Conservation (phyloP, 139 green algal species). For the Trebouxia sp. region DNA sequence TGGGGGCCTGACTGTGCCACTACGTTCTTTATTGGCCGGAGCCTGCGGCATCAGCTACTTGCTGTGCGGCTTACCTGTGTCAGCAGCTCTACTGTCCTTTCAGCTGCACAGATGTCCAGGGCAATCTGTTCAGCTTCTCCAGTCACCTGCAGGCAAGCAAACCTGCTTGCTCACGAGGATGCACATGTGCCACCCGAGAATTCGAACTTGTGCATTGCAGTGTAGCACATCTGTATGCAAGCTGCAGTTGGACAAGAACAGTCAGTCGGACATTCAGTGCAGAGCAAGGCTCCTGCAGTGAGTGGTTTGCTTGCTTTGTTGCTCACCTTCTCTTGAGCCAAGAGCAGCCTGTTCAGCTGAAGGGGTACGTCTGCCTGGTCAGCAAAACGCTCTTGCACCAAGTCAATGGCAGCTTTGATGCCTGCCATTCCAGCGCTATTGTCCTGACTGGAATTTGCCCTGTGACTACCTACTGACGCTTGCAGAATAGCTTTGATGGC, state of each 20-base stretch:
- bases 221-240: no score
- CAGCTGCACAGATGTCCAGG: constrained; percentile 18
- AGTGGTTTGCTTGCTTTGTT: no score
- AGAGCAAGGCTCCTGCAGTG: no score
- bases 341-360: not conserved
- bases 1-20: no score
- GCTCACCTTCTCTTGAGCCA: not conserved
- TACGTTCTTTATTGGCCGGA: no score
- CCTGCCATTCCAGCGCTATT: not conserved
- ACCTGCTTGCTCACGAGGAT: no score
- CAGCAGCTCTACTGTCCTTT: not conserved
- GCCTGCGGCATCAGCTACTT: no score
- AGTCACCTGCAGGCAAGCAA: not conserved
- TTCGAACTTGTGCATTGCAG: no score
- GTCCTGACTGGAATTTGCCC: not conserved
- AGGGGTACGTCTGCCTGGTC: constrained; percentile 21
- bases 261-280: no score
- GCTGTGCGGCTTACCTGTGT: constrained; percentile 17
- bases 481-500: not conserved
- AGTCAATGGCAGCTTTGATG: constrained; percentile 1
- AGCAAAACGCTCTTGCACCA: constrained; percentile 25
- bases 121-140: constrained; percentile 8
- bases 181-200: no score
- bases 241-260: no score
- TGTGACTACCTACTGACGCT: not conserved